Conservation (phyloP, 2,329 filamentous ascomycete species). For the Pseudopithomyces maydicus region DNA sequence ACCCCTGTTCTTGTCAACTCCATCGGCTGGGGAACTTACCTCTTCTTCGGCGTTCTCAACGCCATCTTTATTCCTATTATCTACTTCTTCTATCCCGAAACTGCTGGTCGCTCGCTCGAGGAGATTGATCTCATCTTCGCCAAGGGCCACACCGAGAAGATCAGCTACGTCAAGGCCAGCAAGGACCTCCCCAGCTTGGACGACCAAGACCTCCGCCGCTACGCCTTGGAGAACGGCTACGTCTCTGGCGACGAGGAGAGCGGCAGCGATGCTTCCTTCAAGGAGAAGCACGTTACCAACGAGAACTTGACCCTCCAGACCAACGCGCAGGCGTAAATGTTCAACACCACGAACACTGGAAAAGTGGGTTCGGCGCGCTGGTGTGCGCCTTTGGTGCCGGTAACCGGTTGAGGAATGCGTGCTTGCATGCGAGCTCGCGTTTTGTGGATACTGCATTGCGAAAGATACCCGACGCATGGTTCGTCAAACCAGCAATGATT, state of each 20-base stretch:
- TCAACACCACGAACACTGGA: no score
- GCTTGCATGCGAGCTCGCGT: constrained; percentile 3
- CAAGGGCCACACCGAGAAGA: constrained; percentile 42
- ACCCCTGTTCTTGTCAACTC: constrained; percentile 13
- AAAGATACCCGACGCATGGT: constrained; percentile 7
- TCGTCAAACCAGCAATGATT: constrained; percentile 4
- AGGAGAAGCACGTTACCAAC: neutral
- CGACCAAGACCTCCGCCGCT: constrained; percentile 27
- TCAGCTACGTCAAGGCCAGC: constrained; percentile 44
- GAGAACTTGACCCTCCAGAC: neutral
- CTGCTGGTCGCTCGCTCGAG: constrained; percentile 55
- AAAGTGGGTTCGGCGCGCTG: neutral
- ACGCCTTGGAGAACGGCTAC: neutral
- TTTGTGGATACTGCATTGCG: neutral
- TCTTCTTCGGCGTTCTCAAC: constrained; percentile 59
- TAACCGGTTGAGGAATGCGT: neutral
- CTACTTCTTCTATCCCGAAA: constrained; percentile 64
- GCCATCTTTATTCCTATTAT: constrained; percentile 57
- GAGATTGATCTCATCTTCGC: constrained; percentile 59
- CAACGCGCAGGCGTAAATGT: neutral
- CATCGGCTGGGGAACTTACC: constrained; percentile 49
- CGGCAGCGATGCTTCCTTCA: neutral
- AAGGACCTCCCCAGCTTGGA: constrained; percentile 42
- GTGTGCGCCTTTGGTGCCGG: neutral
- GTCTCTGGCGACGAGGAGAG: neutral